phyloP scores from a whole-genome alignment of 345 rosid species.

The Ceriops tagal region DNA sequence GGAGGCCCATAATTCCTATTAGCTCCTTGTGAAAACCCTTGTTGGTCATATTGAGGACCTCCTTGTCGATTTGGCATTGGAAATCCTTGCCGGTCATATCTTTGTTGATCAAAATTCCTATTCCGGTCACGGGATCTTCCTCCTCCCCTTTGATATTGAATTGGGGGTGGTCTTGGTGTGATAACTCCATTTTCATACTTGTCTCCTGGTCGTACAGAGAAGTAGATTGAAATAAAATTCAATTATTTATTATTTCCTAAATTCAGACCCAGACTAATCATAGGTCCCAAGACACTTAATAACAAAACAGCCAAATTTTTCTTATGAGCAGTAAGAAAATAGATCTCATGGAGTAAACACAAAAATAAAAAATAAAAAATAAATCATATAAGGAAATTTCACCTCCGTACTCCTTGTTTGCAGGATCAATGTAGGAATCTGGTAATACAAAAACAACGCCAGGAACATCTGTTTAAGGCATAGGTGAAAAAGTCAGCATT shows the following conservation, averaged over 20 bases:
- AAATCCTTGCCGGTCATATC: conserved; percentile 32
- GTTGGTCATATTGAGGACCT: conserved; percentile 31
- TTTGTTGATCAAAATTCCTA: conserved; percentile 32
- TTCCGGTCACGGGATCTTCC: conserved; percentile 43
- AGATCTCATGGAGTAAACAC: background rate
- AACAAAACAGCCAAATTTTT: too few relatives aligned
- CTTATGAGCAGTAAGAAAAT: background rate
- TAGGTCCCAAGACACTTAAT: too few relatives aligned
- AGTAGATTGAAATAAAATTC: background rate
- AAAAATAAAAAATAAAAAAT: background rate
- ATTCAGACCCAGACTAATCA: too few relatives aligned
- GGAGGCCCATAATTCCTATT: conserved; percentile 42
- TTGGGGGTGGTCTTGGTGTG: conserved; percentile 76
- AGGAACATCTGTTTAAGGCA: conserved; percentile 50
- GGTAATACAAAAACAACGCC: conserved; percentile 87
- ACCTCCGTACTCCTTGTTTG: conserved; percentile 93
- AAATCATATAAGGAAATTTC: background rate
- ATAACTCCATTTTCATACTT: conserved; percentile 82
- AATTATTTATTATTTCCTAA: background rate
- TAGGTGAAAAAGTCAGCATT: conserved; percentile 16
- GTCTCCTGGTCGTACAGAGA: conserved; percentile 52
- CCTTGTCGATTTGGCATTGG: conserved; percentile 24
- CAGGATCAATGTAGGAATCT: conserved; percentile 90
- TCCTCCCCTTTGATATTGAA: conserved; percentile 41
- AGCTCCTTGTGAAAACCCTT: conserved; percentile 47